Evolutionary conservation across 345 rosid genomes (phyloP).

Genomic region (Pseudoturritis turrita): DNA sequence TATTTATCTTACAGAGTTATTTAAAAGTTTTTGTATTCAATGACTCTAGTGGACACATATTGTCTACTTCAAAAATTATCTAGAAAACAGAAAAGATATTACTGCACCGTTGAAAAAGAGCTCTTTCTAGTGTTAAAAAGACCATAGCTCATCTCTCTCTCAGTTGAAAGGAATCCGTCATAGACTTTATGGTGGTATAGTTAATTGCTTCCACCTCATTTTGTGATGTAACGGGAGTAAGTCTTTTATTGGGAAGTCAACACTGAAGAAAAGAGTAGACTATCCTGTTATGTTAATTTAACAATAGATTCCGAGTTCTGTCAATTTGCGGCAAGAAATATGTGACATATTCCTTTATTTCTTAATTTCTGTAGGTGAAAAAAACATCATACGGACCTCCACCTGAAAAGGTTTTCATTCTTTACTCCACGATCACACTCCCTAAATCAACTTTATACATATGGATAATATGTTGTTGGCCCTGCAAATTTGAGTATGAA

Average conservation of each 20-base stretch:
- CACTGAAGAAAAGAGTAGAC: neutral
- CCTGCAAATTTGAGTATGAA: neutral
- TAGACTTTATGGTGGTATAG: neutral
- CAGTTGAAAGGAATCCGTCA: neutral
- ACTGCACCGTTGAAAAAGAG: neutral
- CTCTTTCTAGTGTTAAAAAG: neutral
- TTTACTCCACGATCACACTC: slow-evolving; percentile 1
- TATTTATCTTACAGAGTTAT: neutral
- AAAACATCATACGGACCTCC: slow-evolving; percentile 37
- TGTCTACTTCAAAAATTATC: neutral
- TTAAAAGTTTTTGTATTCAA: neutral
- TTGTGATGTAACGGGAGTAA: neutral
- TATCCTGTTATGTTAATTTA: slow-evolving; percentile 5
- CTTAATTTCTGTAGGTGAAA: slow-evolving; percentile 49
- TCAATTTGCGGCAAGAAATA: neutral
- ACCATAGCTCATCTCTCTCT: neutral
- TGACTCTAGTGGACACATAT: neutral
- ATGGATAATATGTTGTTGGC: slow-evolving; percentile 10
- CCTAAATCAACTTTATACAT: neutral
- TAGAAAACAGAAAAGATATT: neutral
- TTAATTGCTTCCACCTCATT: neutral
- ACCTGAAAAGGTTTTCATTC: slow-evolving; percentile 45
- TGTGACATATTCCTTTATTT: neutral
- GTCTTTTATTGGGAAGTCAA: neutral
- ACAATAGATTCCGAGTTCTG: neutral